Conservation (phyloP, 495 filamentous ascomycete genomes). For the Penicillium silybi region DNA sequence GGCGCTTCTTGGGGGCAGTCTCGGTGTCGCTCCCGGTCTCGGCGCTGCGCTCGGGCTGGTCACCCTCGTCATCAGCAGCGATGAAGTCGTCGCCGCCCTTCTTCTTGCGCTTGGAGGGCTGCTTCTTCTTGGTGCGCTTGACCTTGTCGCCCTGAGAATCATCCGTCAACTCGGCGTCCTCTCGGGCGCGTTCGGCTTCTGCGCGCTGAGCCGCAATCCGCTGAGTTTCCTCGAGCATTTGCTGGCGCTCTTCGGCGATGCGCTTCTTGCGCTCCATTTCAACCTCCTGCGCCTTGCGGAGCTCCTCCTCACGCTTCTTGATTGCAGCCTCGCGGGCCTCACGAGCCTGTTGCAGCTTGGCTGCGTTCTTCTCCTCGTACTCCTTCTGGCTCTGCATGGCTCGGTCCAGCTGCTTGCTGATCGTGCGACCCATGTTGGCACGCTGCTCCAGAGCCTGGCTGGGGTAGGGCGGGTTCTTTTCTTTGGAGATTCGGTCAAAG, state of each 20-base stretch:
- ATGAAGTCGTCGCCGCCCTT: constrained; percentile 42
- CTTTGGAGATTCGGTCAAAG: constrained; percentile 74
- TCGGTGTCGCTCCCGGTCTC: constrained; percentile 31
- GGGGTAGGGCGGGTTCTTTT: constrained; percentile 86
- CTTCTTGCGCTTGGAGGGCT: constrained; percentile 63
- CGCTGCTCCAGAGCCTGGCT: constrained; percentile 86
- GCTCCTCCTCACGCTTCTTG: constrained; percentile 66
- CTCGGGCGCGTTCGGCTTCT: constrained; percentile 65
- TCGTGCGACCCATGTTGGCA: constrained; percentile 94
- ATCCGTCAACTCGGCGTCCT: constrained; percentile 68
- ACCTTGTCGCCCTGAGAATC: constrained; percentile 73
- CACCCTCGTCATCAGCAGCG: constrained; percentile 22
- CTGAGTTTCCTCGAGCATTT: constrained; percentile 71
- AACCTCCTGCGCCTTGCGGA: constrained; percentile 57
- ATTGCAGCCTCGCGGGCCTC: constrained; percentile 74
- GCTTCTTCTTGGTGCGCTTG: constrained; percentile 58
- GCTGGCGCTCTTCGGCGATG: constrained; percentile 76
- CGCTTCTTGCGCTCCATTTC: constrained; percentile 68
- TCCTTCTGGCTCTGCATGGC: constrained; percentile 78
- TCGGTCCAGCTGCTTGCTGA: constrained; percentile 83
- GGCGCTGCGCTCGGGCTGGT: constrained; percentile 14
- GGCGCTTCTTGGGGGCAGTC: constrained; percentile 46
- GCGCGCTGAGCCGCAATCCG: constrained; percentile 62
- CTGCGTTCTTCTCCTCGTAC: constrained; percentile 90
- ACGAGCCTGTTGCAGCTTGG: constrained; percentile 71